phyloP scores from a whole-genome alignment of 129 eudicot species.

The Escallonia herrerae region DNA sequence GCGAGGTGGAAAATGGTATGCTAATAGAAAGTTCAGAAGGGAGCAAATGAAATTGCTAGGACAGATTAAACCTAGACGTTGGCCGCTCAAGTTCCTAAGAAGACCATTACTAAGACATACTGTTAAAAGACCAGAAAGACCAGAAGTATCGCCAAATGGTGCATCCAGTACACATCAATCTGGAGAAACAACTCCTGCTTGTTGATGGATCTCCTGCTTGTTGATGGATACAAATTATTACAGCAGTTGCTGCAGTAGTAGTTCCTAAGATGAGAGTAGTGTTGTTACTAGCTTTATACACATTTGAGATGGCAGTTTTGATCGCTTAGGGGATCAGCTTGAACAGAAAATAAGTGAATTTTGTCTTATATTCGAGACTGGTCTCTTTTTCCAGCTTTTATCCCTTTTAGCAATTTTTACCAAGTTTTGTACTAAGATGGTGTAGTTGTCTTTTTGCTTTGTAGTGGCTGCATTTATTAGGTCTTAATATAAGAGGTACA shows the following conservation, averaged over 20 bases:
- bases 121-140: slow-evolving; percentile 43
- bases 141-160: slow-evolving; percentile 30
- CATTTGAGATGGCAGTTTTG: neutral
- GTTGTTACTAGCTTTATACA: neutral
- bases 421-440: too few relatives aligned
- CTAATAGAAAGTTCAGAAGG: slow-evolving; percentile 66
- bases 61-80: slow-evolving; percentile 66
- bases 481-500: too few relatives aligned
- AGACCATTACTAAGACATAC: slow-evolving; percentile 41
- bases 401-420: neutral
- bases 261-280: neutral
- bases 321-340: neutral
- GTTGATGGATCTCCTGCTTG: slow-evolving; percentile 10
- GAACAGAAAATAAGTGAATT: neutral
- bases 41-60: slow-evolving; percentile 88
- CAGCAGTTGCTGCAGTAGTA: neutral
- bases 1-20: slow-evolving; percentile 95
- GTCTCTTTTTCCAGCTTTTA: neutral
- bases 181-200: slow-evolving; percentile 6
- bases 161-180: slow-evolving; percentile 4
- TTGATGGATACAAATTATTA: neutral
- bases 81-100: slow-evolving; percentile 59
- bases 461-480: too few relatives aligned
- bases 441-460: too few relatives aligned
- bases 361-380: neutral